phyloP scores from a whole-genome alignment of 1,284 basidiomycete species.

The Kwoniella shivajii region DNA sequence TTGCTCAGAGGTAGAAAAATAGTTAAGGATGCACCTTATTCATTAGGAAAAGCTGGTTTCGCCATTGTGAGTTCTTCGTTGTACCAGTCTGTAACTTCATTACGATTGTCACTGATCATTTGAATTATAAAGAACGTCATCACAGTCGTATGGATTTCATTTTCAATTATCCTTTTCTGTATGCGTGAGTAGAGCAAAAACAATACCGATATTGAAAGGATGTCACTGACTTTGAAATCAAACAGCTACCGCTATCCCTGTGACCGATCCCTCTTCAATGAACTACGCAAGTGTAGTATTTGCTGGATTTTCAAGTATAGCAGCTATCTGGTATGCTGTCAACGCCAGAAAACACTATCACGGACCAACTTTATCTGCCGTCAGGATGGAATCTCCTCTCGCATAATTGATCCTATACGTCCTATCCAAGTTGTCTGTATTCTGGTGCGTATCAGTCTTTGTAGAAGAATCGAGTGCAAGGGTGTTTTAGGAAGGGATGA shows the following conservation, averaged over 20 bases:
- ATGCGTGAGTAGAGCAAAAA: conserved; percentile 52
- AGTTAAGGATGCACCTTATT: conserved; percentile 51
- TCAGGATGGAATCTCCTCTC: conserved; percentile 1
- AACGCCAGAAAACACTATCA: conserved; percentile 42
- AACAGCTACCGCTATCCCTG: conserved; percentile 50
- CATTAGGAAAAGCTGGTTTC: conserved; percentile 53
- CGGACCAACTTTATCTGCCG: conserved; percentile 32
- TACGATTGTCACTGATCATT: background rate
- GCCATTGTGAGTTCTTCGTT: conserved; percentile 38
- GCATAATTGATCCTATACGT: no score
- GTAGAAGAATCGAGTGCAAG: no score
- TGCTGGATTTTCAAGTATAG: conserved; percentile 49
- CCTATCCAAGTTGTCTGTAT: no score
- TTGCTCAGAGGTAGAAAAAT: conserved; percentile 46
- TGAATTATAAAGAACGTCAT: conserved; percentile 46
- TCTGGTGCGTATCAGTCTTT: no score
- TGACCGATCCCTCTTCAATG: conserved; percentile 51
- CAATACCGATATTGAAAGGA: no score
- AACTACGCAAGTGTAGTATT: conserved; percentile 55
- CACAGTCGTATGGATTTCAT: conserved; percentile 55
- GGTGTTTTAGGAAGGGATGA: no score
- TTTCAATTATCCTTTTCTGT: conserved; percentile 56
- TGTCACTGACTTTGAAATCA: background rate
- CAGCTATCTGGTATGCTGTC: conserved; percentile 50
- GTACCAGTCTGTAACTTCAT: background rate